These are phyloP conservation scores for Cryptosporidium xiaoi DNA, from an alignment of 169 alveolate genomes.

Conservation along the genomic window DNA sequence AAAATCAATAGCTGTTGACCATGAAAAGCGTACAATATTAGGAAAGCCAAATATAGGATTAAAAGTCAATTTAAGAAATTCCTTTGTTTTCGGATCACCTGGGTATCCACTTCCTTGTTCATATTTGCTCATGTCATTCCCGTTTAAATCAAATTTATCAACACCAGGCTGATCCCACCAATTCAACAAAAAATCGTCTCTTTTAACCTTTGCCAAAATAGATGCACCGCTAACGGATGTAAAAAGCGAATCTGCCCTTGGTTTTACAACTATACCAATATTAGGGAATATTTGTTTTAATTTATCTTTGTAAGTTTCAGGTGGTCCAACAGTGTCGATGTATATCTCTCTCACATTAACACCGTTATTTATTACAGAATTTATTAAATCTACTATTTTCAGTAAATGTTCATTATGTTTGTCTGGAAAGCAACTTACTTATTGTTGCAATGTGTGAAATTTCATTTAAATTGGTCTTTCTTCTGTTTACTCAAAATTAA, in stretches of 20 bases:
- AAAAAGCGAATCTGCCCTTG: slow-evolving; percentile 95
- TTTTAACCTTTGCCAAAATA: slow-evolving; percentile 95
- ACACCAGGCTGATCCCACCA: slow-evolving; percentile 74
- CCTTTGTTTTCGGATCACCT: slow-evolving; percentile 90
- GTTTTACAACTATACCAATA: slow-evolving; percentile 85
- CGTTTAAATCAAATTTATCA: slow-evolving; percentile 63
- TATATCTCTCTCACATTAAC: slow-evolving; percentile 82
- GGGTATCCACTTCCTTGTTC: slow-evolving; percentile 94
- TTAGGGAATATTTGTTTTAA: slow-evolving; percentile 83
- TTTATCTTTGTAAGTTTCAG: slow-evolving; percentile 87
- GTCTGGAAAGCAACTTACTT: slow-evolving; percentile 22
- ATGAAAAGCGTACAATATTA: slow-evolving; percentile 86
- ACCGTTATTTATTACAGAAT: slow-evolving; percentile 77
- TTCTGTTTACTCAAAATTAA: slow-evolving; percentile 75
- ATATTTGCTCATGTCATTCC: slow-evolving; percentile 76
- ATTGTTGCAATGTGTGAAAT: slow-evolving; percentile 92
- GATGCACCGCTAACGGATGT: slow-evolving; percentile 98
- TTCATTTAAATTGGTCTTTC: slow-evolving; percentile 88
- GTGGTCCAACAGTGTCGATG: slow-evolving; percentile 96
- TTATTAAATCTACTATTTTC: slow-evolving; percentile 76
- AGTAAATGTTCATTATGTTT: neutral
- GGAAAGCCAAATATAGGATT: slow-evolving; percentile 96
- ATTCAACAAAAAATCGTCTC: slow-evolving; percentile 83
- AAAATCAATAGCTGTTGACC: slow-evolving; percentile 88
- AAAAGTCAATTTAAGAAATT: slow-evolving; percentile 87